phyloP scores from a whole-genome alignment of 2,329 filamentous ascomycete genomes.

The Sphaerulina musiva region DNA sequence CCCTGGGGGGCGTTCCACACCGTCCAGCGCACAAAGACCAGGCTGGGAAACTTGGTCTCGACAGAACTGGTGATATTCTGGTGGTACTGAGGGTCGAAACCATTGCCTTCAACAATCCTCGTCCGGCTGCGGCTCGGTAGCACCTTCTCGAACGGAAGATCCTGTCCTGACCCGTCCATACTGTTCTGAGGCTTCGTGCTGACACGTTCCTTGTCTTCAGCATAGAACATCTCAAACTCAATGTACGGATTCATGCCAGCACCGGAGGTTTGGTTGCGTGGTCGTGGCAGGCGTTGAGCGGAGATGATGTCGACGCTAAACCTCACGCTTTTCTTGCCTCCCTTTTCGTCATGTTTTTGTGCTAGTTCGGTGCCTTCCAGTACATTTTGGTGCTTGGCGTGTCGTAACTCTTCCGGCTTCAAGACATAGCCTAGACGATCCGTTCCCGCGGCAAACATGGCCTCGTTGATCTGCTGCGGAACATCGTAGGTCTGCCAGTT shows the following conservation, averaged over 20 bases:
- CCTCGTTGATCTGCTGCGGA: conserved; percentile 91
- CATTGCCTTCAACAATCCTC: conserved; percentile 74
- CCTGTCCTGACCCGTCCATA: conserved; percentile 57
- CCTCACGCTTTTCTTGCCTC: conserved; percentile 72
- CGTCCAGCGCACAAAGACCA: conserved; percentile 89
- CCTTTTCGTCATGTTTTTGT: conserved; percentile 50
- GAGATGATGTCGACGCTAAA: conserved; percentile 88
- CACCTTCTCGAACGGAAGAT: conserved; percentile 60
- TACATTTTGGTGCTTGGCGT: conserved; percentile 54
- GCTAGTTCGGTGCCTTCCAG: conserved; percentile 48
- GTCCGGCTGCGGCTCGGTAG: conserved; percentile 73
- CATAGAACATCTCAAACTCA: conserved; percentile 89
- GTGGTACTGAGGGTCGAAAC: conserved; percentile 86
- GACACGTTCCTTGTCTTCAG: conserved; percentile 81
- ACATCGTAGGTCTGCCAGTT: conserved; percentile 99
- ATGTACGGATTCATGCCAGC: conserved; percentile 85
- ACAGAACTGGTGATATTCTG: conserved; percentile 72
- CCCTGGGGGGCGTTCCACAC: conserved; percentile 82
- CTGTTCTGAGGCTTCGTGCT: conserved; percentile 61
- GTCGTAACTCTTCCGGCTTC: conserved; percentile 78
- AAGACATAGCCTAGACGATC: conserved; percentile 88
- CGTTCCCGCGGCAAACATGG: conserved; percentile 88
- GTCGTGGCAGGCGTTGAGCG: conserved; percentile 86
- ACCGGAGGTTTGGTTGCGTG: conserved; percentile 63
- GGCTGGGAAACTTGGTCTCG: conserved; percentile 87